A percentile compares a stretch with the other conserved stretches of the same genome.
Conservation (phyloP, 192 early-diverging fungal genomes). For the Helicostylum pulchrum region DNA sequence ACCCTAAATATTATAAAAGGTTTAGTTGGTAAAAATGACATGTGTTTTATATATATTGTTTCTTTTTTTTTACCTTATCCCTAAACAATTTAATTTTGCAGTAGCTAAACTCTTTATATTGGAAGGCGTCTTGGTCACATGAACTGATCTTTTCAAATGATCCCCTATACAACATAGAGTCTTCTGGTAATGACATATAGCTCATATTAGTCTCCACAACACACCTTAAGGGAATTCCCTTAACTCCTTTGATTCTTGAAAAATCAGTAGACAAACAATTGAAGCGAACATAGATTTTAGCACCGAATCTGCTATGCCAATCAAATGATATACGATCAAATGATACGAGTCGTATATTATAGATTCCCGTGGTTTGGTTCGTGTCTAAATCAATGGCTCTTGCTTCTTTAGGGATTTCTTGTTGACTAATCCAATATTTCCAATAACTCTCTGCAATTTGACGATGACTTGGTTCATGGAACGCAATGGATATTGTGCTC, state of each 20-base stretch:
- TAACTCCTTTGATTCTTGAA: constrained; percentile 76
- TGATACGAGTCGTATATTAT: constrained; percentile 47
- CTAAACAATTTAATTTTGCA: constrained; percentile 20
- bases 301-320: constrained; percentile 64
- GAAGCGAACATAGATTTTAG: constrained; percentile 69
- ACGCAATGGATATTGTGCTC: constrained; percentile 57
- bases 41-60: neutral
- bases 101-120: constrained; percentile 9
- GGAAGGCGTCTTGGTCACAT: constrained; percentile 30
- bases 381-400: constrained; percentile 60
- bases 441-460: constrained; percentile 60
- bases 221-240: constrained; percentile 67
- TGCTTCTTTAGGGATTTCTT: constrained; percentile 51
- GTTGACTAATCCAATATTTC: constrained; percentile 75
- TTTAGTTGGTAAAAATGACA: neutral
- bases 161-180: neutral
- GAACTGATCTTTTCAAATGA: constrained; percentile 34
- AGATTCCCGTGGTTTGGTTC: constrained; percentile 39
- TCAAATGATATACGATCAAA: constrained; percentile 71
- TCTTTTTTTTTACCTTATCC: constrained; percentile 23
- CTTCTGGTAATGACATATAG: constrained; percentile 5
- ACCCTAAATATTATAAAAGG: constrained; percentile 38
- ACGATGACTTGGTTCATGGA: constrained; percentile 68
- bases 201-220: constrained; percentile 40
- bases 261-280: constrained; percentile 80